Evolutionary conservation across 805 yeast genomes (phyloP), one percentile per base, ranked within the genome.

Genomic region (Starmerella geochares): DNA sequence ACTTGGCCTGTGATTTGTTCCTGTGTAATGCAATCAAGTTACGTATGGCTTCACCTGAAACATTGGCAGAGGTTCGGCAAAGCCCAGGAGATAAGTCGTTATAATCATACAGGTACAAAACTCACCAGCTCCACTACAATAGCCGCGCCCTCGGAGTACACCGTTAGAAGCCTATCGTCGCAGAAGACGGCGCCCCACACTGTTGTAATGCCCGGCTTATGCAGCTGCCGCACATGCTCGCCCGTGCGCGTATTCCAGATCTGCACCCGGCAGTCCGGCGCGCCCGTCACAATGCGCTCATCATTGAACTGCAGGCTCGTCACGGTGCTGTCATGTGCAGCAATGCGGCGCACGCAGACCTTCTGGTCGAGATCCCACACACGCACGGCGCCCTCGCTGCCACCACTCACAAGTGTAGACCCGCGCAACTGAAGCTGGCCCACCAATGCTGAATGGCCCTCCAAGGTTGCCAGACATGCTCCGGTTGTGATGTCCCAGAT

Each of bases 401-500:
- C 95, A 0, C 96, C 97, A 0, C 95, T 80, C 1, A 86, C 79
- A 37, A 88, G 69, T 11, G 76, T 81, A 45, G 79, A 75, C 40
- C 82, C 81, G 0, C 84, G 77, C 27, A 88, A 71, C 47, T 83
- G 84, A 28, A 90, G 69, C 40, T 90, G 74, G 0, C 97, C 96
- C 4, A 92, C 94, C 63, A 87, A 92, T 62, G 94, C 95, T 33
- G 92, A 84, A 65, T 92, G 98, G 6, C 90, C 90, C 54, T 70
- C 71, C 64, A 87, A 83, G 3, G 81, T 77, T 44, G 80, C 77
- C 13, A 85, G 62, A 65, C 94, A 83, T 55, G 77, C 77, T 60
- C 97, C 97, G 17, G 94, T 82, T 32, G 80, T 76, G 3, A 94
- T 80, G 68, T 86, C 94, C 97, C 97, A 90, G 39, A 90, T 87